phyloP scores from a whole-genome alignment of 73 alveolate genomes.

The Blepharisma japonicum region DNA sequence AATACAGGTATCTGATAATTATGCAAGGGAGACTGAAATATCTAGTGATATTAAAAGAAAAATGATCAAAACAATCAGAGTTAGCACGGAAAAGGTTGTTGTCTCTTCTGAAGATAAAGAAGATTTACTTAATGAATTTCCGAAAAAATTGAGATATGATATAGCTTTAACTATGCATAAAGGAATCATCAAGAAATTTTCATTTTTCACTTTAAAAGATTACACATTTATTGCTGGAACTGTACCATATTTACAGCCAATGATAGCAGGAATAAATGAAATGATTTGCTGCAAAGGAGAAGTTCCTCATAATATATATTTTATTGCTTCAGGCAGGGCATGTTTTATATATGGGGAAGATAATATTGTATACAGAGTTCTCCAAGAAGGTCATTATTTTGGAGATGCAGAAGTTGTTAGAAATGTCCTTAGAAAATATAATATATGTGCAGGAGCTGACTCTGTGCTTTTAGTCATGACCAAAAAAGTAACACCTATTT shows the following conservation, averaged over 20 bases:
- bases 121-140: not conserved
- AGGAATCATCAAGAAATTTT: not conserved
- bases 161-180: constrained; percentile 20
- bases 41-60: not conserved
- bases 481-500: not conserved
- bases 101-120: not conserved
- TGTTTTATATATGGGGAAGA: not conserved
- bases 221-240: not conserved
- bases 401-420: constrained; percentile 8
- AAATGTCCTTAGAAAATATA: not conserved
- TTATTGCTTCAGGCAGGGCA: not conserved
- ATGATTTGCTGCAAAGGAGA: not conserved
- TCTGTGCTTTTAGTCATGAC: not conserved
- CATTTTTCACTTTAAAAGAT: not conserved
- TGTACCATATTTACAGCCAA: not conserved
- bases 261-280: not conserved
- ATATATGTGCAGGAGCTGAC: constrained; percentile 1
- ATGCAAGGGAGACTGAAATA: not conserved
- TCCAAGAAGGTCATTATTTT: constrained; percentile 7
- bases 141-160: not conserved
- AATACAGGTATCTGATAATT: constrained; percentile 4
- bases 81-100: not conserved
- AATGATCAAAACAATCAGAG: not conserved
- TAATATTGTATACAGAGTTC: not conserved
- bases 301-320: not conserved